Evolutionary conservation across 768 basidiomycete genomes (phyloP).

Genomic region (Tulasnella sp.): DNA sequence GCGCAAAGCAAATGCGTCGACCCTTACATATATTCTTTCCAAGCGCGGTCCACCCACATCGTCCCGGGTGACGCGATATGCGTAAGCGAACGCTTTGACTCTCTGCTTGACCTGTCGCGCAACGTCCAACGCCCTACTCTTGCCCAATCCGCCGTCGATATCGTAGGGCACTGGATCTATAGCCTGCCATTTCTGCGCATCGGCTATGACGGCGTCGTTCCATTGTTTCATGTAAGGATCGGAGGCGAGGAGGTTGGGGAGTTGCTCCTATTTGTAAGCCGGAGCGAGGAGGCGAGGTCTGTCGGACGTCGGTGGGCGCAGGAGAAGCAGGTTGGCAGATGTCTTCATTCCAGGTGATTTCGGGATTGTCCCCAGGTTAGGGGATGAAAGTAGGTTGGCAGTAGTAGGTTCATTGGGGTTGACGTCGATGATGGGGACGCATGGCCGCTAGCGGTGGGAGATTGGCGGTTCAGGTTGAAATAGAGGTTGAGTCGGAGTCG

Average conservation of each 20-base stretch:
- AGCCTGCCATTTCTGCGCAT: constrained; percentile 33
- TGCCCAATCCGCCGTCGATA: constrained; percentile 35
- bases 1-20: constrained; percentile 28
- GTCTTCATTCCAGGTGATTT: constrained; percentile 22
- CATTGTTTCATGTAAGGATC: constrained; percentile 38
- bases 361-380: constrained; percentile 24
- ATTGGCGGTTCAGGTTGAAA: too few relatives aligned
- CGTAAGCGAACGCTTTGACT: constrained; percentile 40
- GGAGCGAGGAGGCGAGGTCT: constrained; percentile 37
- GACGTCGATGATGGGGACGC: too few relatives aligned
- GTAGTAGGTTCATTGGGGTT: too few relatives aligned
- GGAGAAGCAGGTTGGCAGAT: neutral
- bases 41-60: constrained; percentile 36
- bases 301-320: constrained; percentile 18
- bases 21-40: constrained; percentile 28
- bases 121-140: constrained; percentile 38
- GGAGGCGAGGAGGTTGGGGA: constrained; percentile 34
- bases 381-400: neutral
- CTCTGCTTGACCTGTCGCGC: constrained; percentile 37
- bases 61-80: constrained; percentile 37
- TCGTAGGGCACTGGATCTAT: constrained; percentile 29
- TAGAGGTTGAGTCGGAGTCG: too few relatives aligned
- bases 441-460: too few relatives aligned
- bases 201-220: constrained; percentile 39
- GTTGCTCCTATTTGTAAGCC: constrained; percentile 36